Conservation (phyloP, 1,284 basidiomycete genomes). For the Ceratobasidium sp. region DNA sequence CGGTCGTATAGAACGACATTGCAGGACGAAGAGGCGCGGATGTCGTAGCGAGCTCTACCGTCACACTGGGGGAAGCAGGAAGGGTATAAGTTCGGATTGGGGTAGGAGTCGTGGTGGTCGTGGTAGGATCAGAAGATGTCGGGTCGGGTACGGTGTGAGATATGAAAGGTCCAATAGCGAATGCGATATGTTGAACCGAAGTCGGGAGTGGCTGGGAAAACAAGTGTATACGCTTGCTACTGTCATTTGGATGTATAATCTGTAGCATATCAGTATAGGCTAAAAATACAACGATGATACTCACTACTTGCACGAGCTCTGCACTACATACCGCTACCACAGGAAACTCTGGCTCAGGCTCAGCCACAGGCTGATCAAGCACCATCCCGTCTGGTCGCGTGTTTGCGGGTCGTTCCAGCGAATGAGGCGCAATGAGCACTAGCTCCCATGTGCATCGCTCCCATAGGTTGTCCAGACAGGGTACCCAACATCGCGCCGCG, state of each 20-base stretch:
- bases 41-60: slow-evolving; percentile 78
- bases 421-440: slow-evolving; percentile 93
- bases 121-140: slow-evolving; percentile 62
- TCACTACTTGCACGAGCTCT: slow-evolving; percentile 91
- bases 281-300: slow-evolving; percentile 50
- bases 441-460: slow-evolving; percentile 99
- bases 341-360: slow-evolving; percentile 68
- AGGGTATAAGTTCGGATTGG: slow-evolving; percentile 88
- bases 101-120: slow-evolving; percentile 67
- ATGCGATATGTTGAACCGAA: slow-evolving; percentile 95
- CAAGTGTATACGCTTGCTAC: slow-evolving; percentile 94
- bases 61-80: slow-evolving; percentile 80
- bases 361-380: slow-evolving; percentile 27
- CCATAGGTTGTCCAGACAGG: slow-evolving; percentile 95
- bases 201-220: slow-evolving; percentile 91
- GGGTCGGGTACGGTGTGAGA: slow-evolving; percentile 73
- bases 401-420: slow-evolving; percentile 72
- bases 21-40: slow-evolving; percentile 86
- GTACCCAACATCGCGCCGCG: slow-evolving; percentile 95
- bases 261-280: slow-evolving; percentile 57
- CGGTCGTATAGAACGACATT: slow-evolving; percentile 91
- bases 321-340: slow-evolving; percentile 94
- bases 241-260: slow-evolving; percentile 94
- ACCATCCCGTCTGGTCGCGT: slow-evolving; percentile 32
- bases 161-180: slow-evolving; percentile 95